Evolutionary conservation across 2,329 filamentous ascomycete species (phyloP).

Genomic region (Botrytis byssoidea): DNA sequence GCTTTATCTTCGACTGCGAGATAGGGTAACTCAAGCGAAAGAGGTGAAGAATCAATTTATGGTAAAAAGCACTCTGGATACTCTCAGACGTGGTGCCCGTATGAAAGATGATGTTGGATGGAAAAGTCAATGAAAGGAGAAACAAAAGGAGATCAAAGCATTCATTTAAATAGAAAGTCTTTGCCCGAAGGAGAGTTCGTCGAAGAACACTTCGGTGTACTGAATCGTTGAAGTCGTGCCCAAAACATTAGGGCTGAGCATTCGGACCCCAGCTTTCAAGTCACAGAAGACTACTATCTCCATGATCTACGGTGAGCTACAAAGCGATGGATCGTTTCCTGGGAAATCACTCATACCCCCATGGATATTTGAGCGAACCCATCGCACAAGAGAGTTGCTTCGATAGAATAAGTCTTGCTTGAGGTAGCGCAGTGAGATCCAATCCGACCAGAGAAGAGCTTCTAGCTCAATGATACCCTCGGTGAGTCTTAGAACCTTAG

Average conservation of each 20-base stretch:
- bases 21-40: neutral
- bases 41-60: neutral
- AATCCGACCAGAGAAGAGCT: neutral
- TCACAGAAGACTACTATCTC: neutral
- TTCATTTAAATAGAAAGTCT: neutral
- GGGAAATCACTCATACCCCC: neutral
- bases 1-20: slow-evolving; percentile 6
- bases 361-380: neutral
- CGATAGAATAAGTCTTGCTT: neutral
- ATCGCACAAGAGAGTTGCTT: neutral
- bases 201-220: slow-evolving; percentile 4
- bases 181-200: neutral
- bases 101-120: neutral
- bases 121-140: neutral
- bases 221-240: neutral
- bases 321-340: neutral
- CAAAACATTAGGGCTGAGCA: slow-evolving; percentile 3
- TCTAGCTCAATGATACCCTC: neutral
- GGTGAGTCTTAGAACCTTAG: neutral
- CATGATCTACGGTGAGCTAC: neutral
- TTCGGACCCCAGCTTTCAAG: neutral
- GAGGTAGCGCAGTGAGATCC: neutral
- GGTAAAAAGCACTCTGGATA: neutral
- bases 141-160: neutral
- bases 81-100: neutral